A percentile compares a stretch with the other conserved stretches of the same genome.
These are phyloP conservation scores for Rugonectria rugulosa DNA, from an alignment of 2,329 filamentous ascomycete species.

Conservation along the genomic window DNA sequence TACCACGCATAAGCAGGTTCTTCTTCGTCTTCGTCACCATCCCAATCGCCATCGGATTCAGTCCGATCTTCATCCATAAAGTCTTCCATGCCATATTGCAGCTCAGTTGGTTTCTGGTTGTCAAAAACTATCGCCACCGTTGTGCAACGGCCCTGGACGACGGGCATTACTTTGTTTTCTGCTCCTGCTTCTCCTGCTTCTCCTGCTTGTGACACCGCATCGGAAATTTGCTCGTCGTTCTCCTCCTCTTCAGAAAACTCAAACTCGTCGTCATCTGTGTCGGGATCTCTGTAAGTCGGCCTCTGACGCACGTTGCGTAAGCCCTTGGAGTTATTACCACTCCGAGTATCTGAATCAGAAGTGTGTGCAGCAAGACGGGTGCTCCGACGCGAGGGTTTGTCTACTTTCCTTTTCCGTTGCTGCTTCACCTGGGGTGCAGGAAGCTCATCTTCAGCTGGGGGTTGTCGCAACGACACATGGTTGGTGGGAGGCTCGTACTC, in stretches of 20 bases:
- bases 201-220: conserved; percentile 15
- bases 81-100: conserved; percentile 74
- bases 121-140: conserved; percentile 77
- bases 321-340: conserved; percentile 28
- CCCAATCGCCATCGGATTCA: conserved; percentile 64
- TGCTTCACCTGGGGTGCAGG: conserved; percentile 27
- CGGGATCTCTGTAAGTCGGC: conserved; percentile 53
- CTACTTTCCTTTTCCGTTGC: conserved; percentile 22
- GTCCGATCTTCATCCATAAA: conserved; percentile 69
- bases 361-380: conserved; percentile 43
- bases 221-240: conserved; percentile 17
- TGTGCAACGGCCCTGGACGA: conserved; percentile 75
- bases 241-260: conserved; percentile 36
- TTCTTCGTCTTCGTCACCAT: conserved; percentile 62
- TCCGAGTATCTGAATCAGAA: conserved; percentile 36
- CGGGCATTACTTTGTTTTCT: conserved; percentile 45
- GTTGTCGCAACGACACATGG: conserved; percentile 32
- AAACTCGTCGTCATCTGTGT: conserved; percentile 55
- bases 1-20: conserved; percentile 42
- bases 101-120: conserved; percentile 75
- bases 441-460: conserved; percentile 9
- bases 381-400: conserved; percentile 47
- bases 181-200: conserved; percentile 10
- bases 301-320: conserved; percentile 28
- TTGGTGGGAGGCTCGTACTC: conserved; percentile 50